phyloP scores from a whole-genome alignment of 768 basidiomycete species.

The Lentinula sp. region DNA sequence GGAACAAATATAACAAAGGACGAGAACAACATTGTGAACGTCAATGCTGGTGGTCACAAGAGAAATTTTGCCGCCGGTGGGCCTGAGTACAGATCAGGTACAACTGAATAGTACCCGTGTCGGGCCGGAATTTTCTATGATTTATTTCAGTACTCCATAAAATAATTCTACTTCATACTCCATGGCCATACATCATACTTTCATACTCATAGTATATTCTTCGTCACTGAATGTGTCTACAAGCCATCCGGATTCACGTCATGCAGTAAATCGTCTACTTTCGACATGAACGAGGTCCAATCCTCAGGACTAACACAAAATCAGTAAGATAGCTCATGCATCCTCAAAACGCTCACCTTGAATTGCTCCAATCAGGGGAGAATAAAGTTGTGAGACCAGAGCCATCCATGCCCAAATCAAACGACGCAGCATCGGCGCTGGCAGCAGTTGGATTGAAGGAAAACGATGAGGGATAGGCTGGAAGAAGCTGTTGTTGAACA shows the following conservation, averaged over 20 bases:
- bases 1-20: too few species aligned
- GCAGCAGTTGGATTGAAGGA: neutral
- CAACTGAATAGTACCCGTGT: too few species aligned
- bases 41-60: too few species aligned
- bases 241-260: neutral
- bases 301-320: neutral
- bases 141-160: too few species aligned
- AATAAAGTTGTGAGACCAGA: neutral
- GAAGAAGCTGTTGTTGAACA: neutral
- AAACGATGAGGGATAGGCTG: neutral
- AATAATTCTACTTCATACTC: too few species aligned
- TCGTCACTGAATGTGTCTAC: neutral
- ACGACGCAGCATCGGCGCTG: neutral
- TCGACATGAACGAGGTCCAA: conserved; percentile 4
- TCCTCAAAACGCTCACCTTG: neutral
- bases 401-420: neutral
- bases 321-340: neutral
- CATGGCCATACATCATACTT: too few species aligned
- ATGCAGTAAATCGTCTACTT: neutral
- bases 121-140: too few species aligned
- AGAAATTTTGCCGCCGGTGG: too few species aligned
- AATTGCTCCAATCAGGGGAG: neutral
- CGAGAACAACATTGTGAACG: too few species aligned
- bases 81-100: too few species aligned
- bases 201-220: too few species aligned